Evolutionary conservation across 768 basidiomycete species (phyloP).

Genomic region (Pisolithus tinctorius): DNA sequence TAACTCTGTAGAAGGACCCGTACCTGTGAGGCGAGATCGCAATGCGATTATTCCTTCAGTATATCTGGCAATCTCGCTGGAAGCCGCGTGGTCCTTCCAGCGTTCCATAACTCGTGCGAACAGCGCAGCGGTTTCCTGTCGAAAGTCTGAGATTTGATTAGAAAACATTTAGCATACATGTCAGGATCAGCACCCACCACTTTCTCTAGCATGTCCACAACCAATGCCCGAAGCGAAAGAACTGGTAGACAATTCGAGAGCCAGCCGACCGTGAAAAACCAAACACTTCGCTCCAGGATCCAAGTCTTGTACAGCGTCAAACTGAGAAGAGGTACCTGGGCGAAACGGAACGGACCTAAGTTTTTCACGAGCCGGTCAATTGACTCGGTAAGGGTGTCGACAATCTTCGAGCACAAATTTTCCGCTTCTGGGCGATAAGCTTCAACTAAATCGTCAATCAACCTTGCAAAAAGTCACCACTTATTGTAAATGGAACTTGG

Average conservation of each 20-base stretch:
- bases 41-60: conserved; percentile 2
- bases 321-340: neutral
- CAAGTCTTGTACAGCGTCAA: conserved; percentile 10
- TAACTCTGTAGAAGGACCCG: conserved; percentile 2
- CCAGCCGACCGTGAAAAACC: conserved; percentile 44
- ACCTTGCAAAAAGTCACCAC: conserved; percentile 23
- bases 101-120: conserved; percentile 41
- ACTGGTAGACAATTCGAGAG: conserved; percentile 40
- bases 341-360: conserved; percentile 28
- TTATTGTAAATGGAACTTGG: neutral
- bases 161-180: neutral
- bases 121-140: conserved; percentile 32
- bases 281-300: conserved; percentile 24
- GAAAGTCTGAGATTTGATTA: conserved; percentile 40
- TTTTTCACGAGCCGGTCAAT: conserved; percentile 24
- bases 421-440: conserved; percentile 49
- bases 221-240: conserved; percentile 40
- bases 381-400: conserved; percentile 34
- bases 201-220: conserved; percentile 29
- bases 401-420: conserved; percentile 35
- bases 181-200: conserved; percentile 27
- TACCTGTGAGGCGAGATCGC: conserved; percentile 7
- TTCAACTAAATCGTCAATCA: conserved; percentile 37
- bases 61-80: conserved; percentile 18
- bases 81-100: conserved; percentile 47